Evolutionary conservation across 2,329 filamentous ascomycete species (phyloP).

Genomic region (Neonectria coccinea): DNA sequence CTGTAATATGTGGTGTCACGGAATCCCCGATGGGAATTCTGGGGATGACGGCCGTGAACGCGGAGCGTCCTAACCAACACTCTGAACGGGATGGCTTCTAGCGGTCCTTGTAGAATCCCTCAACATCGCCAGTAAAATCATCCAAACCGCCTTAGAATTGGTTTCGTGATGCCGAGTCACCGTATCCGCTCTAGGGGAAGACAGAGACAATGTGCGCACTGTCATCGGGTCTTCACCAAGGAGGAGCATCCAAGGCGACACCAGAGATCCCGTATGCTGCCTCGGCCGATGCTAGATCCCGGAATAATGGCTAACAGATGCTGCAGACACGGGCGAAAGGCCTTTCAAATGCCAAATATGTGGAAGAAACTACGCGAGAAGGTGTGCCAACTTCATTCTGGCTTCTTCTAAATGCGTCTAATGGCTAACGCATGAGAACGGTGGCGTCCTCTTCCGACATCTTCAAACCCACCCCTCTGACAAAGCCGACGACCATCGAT

Average conservation of each 20-base stretch:
- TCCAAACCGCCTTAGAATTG: neutral
- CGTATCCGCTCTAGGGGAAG: constrained; percentile 12
- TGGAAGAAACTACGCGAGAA: constrained; percentile 22
- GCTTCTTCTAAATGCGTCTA: neutral
- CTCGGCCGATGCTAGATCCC: neutral
- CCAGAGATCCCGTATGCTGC: constrained; percentile 22
- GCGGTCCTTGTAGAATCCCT: no score
- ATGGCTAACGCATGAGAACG: neutral
- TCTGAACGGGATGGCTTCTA: no score
- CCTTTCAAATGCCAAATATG: constrained; percentile 24
- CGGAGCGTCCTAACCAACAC: no score
- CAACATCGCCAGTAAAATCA: no score
- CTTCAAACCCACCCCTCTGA: constrained; percentile 15
- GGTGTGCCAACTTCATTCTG: neutral
- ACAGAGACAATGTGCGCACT: constrained; percentile 20
- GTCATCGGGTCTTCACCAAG: constrained; percentile 25
- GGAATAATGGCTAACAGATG: neutral
- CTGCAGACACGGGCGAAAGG: constrained; percentile 22
- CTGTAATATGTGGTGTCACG: no score
- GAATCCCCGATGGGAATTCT: no score
- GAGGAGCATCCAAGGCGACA: constrained; percentile 28
- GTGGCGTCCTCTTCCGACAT: constrained; percentile 27
- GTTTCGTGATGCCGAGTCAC: constrained; percentile 1
- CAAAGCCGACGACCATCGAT: neutral
- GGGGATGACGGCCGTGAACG: no score